Percentiles rank a stretch among this genome's conserved stretches.
Conservation (phyloP, 192 early-diverging fungal genomes). For the Coemansia guatemalensis region DNA sequence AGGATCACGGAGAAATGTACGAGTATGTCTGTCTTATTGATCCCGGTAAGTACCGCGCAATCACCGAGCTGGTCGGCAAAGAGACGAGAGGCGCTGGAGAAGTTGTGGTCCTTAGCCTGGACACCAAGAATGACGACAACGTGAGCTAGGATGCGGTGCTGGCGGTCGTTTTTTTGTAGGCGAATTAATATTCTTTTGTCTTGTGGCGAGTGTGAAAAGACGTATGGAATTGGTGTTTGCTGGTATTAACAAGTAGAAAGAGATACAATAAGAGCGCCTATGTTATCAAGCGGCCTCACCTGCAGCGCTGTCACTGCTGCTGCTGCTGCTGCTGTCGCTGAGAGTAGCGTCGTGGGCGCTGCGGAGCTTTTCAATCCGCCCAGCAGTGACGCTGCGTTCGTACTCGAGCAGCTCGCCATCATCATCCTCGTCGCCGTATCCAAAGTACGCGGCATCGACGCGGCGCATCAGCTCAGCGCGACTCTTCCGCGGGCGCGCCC, state of each 20-base stretch:
- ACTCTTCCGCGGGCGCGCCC: constrained; percentile 46
- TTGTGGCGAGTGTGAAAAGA: neutral
- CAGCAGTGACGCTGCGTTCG: constrained; percentile 64
- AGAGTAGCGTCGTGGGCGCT: constrained; percentile 31
- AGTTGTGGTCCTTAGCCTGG: constrained; percentile 82
- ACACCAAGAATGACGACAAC: constrained; percentile 70
- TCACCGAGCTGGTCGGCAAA: constrained; percentile 80
- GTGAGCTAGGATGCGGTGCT: constrained; percentile 45
- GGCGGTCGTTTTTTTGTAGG: neutral
- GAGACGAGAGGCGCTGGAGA: constrained; percentile 88
- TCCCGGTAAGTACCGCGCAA: constrained; percentile 85
- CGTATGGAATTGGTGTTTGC: too few relatives aligned
- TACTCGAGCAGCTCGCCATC: constrained; percentile 80
- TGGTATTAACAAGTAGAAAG: too few relatives aligned
- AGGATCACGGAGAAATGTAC: constrained; percentile 61
- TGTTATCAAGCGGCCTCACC: neutral
- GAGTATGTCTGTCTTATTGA: constrained; percentile 68
- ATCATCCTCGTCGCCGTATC: constrained; percentile 89
- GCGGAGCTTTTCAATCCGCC: constrained; percentile 30
- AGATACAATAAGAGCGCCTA: too few relatives aligned
- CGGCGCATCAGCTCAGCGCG: constrained; percentile 72
- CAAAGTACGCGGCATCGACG: constrained; percentile 93
- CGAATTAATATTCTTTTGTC: neutral
- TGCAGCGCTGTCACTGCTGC: constrained; percentile 6
- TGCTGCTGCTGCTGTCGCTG: constrained; percentile 12